Evolutionary conservation across 306 rosid genomes (phyloP).

Genomic region (Cucumis cinereus): DNA sequence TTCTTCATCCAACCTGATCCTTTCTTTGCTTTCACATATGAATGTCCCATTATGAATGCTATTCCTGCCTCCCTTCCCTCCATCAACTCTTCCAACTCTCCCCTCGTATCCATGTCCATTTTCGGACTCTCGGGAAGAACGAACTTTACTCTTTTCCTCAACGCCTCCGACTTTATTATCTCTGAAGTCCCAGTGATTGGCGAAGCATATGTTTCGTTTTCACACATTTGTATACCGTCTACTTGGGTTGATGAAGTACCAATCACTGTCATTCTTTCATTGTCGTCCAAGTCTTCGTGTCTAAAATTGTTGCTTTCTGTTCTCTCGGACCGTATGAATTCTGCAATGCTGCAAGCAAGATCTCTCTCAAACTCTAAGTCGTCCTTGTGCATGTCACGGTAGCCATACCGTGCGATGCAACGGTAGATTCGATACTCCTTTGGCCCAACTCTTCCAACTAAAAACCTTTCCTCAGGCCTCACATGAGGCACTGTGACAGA

Average conservation of each 20-base stretch:
- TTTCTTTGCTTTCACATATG: constrained; percentile 80
- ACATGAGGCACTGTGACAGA: constrained; percentile 94
- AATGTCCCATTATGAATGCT: constrained; percentile 93
- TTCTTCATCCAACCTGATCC: constrained; percentile 81
- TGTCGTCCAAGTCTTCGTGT: constrained; percentile 26
- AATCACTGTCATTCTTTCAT: constrained; percentile 74
- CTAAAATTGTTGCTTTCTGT: constrained; percentile 22
- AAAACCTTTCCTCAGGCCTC: constrained; percentile 76
- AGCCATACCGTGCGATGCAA: constrained; percentile 91
- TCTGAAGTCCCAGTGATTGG: constrained; percentile 39
- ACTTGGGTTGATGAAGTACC: constrained; percentile 61
- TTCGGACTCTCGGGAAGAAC: constrained; percentile 57
- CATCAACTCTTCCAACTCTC: constrained; percentile 70
- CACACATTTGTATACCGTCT: constrained; percentile 53
- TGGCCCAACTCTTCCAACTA: constrained; percentile 93
- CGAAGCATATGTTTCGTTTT: constrained; percentile 23
- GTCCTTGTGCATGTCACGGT: constrained; percentile 77
- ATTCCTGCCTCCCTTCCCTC: constrained; percentile 95
- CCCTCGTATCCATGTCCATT: constrained; percentile 37
- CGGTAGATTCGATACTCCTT: constrained; percentile 77
- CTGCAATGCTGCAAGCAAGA: constrained; percentile 82
- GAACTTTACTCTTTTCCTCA: constrained; percentile 72
- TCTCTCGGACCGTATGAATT: constrained; percentile 60
- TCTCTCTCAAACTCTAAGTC: constrained; percentile 82
- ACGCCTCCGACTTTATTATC: constrained; percentile 26